These are phyloP conservation scores for Camellia granthamiana DNA, from an alignment of 148 eudicot species.

Conservation along the genomic window DNA sequence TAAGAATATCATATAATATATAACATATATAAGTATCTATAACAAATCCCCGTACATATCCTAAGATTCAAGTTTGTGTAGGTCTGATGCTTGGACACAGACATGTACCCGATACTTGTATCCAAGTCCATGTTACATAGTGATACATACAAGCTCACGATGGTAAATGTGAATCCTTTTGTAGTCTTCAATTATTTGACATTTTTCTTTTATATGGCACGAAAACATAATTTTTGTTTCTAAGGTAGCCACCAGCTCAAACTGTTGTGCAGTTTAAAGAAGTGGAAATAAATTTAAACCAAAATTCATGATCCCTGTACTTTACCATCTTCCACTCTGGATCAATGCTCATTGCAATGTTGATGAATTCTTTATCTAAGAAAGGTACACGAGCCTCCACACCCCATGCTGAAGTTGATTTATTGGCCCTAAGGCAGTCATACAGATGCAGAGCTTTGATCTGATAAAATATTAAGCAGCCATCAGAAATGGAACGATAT, in stretches of 20 bases:
- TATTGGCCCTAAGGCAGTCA: conserved; percentile 97
- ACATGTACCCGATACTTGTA: too few relatives aligned
- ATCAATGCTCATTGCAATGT: conserved; percentile 87
- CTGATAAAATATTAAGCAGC: conserved; percentile 38
- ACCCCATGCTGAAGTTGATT: conserved; percentile 98
- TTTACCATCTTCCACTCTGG: conserved; percentile 96
- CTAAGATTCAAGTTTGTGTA: too few relatives aligned
- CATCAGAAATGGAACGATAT: neutral
- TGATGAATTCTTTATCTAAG: conserved; percentile 87
- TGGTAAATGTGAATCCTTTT: neutral
- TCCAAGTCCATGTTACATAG: too few relatives aligned
- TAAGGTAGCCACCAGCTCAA: neutral
- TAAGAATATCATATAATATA: too few relatives aligned
- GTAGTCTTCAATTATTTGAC: neutral
- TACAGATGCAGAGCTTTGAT: conserved; percentile 92
- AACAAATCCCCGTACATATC: too few relatives aligned
- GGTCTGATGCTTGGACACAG: too few relatives aligned
- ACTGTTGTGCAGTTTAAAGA: neutral
- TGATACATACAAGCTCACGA: neutral
- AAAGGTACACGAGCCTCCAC: conserved; percentile 99
- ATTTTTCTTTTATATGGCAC: neutral
- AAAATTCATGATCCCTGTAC: neutral
- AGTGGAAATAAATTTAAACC: neutral
- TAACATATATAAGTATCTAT: too few relatives aligned
- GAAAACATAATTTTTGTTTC: neutral